These are phyloP conservation scores for Pinus taeda DNA, from an alignment of 75 land plant species.

Conservation along the genomic window DNA sequence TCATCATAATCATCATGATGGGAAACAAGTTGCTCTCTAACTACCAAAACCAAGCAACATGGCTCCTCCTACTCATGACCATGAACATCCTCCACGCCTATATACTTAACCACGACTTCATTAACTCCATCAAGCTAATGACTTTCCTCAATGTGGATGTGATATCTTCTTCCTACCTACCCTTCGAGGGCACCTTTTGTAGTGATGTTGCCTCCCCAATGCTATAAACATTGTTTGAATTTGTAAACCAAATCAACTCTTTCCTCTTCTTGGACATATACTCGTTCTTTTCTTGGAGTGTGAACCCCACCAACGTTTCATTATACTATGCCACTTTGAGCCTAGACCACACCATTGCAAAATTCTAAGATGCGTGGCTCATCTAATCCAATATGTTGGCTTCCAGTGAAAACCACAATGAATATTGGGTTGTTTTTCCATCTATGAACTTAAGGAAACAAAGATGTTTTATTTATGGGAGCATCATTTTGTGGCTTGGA, in stretches of 20 bases:
- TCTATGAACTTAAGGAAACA: no score
- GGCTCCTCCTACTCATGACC: constrained; percentile 19
- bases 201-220: constrained; percentile 6
- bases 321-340: constrained; percentile 43
- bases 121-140: constrained; percentile 27
- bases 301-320: constrained; percentile 19
- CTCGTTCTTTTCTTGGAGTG: constrained; percentile 47
- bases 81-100: constrained; percentile 42
- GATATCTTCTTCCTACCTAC: constrained; percentile 34
- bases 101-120: constrained; percentile 16
- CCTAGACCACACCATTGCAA: not conserved
- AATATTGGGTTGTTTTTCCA: no score
- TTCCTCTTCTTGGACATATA: constrained; percentile 59
- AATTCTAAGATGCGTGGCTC: constrained; percentile 13
- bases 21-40: constrained; percentile 46
- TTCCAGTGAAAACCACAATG: constrained; percentile 3
- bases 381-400: constrained; percentile 52
- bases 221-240: constrained; percentile 37
- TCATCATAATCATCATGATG: constrained; percentile 38
- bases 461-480: no score
- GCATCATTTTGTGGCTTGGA: not conserved
- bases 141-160: constrained; percentile 34
- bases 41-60: not conserved
- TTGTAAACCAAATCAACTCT: constrained; percentile 30
- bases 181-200: constrained; percentile 47